These are phyloP conservation scores for Ampelomyces quisqualis DNA, from an alignment of 2,329 filamentous ascomycete genomes.

Conservation along the genomic window DNA sequence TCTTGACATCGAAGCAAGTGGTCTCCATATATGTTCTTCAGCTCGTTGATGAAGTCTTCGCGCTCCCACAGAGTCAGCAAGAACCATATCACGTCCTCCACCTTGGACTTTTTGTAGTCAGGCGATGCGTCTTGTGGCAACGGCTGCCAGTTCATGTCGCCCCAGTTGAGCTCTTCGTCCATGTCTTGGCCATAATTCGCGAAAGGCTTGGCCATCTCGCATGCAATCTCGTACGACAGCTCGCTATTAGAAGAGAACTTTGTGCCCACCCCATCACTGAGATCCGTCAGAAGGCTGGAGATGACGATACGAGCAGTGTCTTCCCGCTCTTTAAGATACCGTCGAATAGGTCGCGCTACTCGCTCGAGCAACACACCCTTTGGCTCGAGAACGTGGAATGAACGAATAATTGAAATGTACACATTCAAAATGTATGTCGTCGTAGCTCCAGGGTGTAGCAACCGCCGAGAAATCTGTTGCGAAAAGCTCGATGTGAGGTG, in stretches of 20 bases:
- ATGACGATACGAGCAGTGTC: slow-evolving; percentile 79
- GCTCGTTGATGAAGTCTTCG: slow-evolving; percentile 93
- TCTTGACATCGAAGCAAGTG: slow-evolving; percentile 67
- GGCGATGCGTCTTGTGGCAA: slow-evolving; percentile 90
- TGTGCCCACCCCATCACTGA: slow-evolving; percentile 50
- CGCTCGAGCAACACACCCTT: slow-evolving; percentile 76
- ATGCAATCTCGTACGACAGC: slow-evolving; percentile 66
- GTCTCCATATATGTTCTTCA: slow-evolving; percentile 85
- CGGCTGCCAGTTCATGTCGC: slow-evolving; percentile 90
- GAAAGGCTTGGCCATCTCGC: slow-evolving; percentile 63
- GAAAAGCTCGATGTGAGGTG: slow-evolving; percentile 71
- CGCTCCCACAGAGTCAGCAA: slow-evolving; percentile 85
- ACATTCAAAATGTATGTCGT: slow-evolving; percentile 74
- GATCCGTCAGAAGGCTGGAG: slow-evolving; percentile 67
- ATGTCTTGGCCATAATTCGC: slow-evolving; percentile 55
- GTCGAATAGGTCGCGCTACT: slow-evolving; percentile 69
- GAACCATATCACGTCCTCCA: slow-evolving; percentile 87
- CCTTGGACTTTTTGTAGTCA: slow-evolving; percentile 83
- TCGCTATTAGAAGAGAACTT: slow-evolving; percentile 60
- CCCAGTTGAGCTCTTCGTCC: slow-evolving; percentile 75
- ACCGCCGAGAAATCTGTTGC: slow-evolving; percentile 61
- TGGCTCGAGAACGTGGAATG: slow-evolving; percentile 72
- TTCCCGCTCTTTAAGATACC: slow-evolving; percentile 74
- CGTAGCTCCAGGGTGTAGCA: slow-evolving; percentile 74
- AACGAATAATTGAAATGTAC: slow-evolving; percentile 77